Evolutionary conservation across 2,329 filamentous ascomycete species (phyloP).

Genomic region (Cadophora sp.): DNA sequence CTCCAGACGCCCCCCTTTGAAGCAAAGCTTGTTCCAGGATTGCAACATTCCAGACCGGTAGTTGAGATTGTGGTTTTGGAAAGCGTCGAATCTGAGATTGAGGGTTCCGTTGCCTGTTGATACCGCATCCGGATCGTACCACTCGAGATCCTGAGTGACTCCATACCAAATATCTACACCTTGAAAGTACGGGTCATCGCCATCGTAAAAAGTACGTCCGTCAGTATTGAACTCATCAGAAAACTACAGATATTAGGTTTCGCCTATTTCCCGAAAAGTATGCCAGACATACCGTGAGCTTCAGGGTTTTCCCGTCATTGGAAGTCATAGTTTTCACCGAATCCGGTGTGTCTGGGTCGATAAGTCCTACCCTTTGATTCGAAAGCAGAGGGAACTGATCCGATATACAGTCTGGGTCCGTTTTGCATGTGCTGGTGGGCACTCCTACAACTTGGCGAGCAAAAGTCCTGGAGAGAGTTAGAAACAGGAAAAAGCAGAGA

Average conservation of each 20-base stretch:
- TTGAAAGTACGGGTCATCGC: slow-evolving; percentile 73
- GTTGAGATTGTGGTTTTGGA: slow-evolving; percentile 68
- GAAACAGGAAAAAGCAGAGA: slow-evolving; percentile 17
- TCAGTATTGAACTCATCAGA: slow-evolving; percentile 75
- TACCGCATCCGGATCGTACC: slow-evolving; percentile 74
- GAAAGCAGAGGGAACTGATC: slow-evolving; percentile 55
- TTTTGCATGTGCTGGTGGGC: slow-evolving; percentile 42
- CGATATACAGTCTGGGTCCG: slow-evolving; percentile 49
- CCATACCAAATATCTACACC: slow-evolving; percentile 76
- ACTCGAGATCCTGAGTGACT: slow-evolving; percentile 72
- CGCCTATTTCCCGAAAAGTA: neutral
- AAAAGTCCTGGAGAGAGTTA: slow-evolving; percentile 58
- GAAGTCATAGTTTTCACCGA: slow-evolving; percentile 62
- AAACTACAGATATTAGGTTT: slow-evolving; percentile 52
- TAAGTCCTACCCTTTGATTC: slow-evolving; percentile 65
- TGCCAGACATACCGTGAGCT: slow-evolving; percentile 54
- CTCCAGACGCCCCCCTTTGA: slow-evolving; percentile 74
- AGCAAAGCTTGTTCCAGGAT: slow-evolving; percentile 77
- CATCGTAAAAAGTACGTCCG: slow-evolving; percentile 73
- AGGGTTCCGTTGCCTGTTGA: slow-evolving; percentile 67
- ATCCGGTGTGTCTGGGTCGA: slow-evolving; percentile 72
- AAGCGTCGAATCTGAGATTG: slow-evolving; percentile 69
- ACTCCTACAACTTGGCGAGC: slow-evolving; percentile 50
- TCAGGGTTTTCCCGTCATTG: slow-evolving; percentile 65
- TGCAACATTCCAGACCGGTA: slow-evolving; percentile 78